Percentiles rank a stretch among this genome's conserved stretches.
Evolutionary conservation across 495 filamentous ascomycete species (phyloP).

Genomic region (Barbatosphaeria neglecta): DNA sequence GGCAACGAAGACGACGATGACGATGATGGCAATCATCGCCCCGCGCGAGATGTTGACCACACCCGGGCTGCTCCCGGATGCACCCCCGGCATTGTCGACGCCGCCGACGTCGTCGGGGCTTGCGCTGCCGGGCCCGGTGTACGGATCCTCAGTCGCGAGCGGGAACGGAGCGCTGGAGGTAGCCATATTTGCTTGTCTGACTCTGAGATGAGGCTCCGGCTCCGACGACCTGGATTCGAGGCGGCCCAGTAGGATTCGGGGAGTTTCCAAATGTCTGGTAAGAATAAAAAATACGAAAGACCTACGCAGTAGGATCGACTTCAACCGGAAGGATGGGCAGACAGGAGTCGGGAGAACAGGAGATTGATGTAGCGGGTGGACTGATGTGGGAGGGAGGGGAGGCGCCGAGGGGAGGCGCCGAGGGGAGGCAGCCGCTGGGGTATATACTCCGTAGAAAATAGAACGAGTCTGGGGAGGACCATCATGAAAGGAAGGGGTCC

Average conservation of each 20-base stretch:
- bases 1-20: slow-evolving; percentile 45
- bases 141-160: slow-evolving; percentile 24
- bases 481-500: too few species aligned
- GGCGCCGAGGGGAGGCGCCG: not conserved
- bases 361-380: not conserved
- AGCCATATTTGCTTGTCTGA: slow-evolving; percentile 8
- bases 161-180: slow-evolving; percentile 15
- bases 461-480: not conserved
- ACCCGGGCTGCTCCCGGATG: slow-evolving; percentile 37
- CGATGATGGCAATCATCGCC: slow-evolving; percentile 49
- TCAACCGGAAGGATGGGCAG: too few species aligned
- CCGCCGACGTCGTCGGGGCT: slow-evolving; percentile 17
- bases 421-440: not conserved
- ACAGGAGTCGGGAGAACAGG: too few species aligned
- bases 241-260: too few species aligned
- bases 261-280: too few species aligned
- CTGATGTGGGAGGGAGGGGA: not conserved
- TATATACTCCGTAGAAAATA: slow-evolving; percentile 1
- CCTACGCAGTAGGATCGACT: too few species aligned
- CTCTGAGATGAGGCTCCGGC: too few species aligned
- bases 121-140: slow-evolving; percentile 10
- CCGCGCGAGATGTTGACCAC: slow-evolving; percentile 43
- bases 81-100: slow-evolving; percentile 33
- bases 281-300: too few species aligned
- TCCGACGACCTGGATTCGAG: too few species aligned